A percentile compares a stretch with the other conserved stretches of the same genome.
These are phyloP conservation scores for Tetragonia tetragonoides DNA, from an alignment of 148 eudicot genomes.

Conservation along the genomic window DNA sequence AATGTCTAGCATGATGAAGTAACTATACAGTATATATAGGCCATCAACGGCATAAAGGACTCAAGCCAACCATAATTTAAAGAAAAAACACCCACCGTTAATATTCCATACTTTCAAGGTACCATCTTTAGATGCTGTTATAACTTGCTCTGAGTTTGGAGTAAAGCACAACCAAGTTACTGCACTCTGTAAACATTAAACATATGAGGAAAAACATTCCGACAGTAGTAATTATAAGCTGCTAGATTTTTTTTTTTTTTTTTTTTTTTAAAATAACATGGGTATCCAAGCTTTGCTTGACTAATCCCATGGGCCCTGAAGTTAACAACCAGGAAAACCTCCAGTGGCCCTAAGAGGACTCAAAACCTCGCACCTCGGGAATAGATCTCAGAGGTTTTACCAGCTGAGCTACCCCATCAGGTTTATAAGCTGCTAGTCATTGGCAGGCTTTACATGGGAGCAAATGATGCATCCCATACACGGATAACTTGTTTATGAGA, in stretches of 20 bases:
- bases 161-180: constrained; percentile 93
- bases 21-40: background rate
- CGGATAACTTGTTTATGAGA: no score
- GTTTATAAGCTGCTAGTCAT: no score
- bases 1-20: background rate
- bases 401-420: no score
- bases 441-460: no score
- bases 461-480: no score
- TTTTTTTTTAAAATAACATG: no score
- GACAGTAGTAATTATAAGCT: background rate
- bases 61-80: background rate
- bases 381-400: no score
- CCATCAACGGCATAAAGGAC: background rate
- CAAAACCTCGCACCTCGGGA: no score
- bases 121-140: constrained; percentile 97
- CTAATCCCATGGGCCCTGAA: no score
- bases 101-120: constrained; percentile 94
- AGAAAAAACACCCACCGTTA: constrained; percentile 55
- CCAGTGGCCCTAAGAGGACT: no score
- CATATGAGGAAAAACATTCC: constrained; percentile 4
- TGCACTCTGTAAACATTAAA: constrained; percentile 70
- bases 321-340: no score
- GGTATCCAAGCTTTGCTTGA: background rate
- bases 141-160: constrained; percentile 83
- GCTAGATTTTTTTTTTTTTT: background rate